Percentiles rank a stretch among this genome's conserved stretches.
Evolutionary conservation across 345 rosid genomes (phyloP).

Genomic region (Laguncularia racemosa): DNA sequence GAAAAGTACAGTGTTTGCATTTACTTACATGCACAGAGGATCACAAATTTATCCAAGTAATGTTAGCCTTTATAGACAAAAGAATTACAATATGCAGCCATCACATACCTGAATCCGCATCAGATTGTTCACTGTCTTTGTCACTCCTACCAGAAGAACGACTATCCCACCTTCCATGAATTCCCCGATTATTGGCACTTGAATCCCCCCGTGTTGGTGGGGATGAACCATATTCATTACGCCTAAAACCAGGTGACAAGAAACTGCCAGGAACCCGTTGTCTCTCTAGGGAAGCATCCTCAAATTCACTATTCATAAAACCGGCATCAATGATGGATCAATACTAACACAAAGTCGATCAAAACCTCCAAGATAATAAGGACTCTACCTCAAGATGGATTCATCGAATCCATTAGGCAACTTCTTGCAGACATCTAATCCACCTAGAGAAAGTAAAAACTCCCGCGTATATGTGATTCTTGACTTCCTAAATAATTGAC

Average conservation of each 20-base stretch:
- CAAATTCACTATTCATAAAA: constrained; percentile 39
- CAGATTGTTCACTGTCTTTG: constrained; percentile 68
- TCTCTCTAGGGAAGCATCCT: constrained; percentile 56
- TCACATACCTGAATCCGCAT: constrained; percentile 59
- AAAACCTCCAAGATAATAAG: constrained; percentile 2
- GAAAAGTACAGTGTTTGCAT: too few relatives aligned
- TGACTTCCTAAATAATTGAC: constrained; percentile 41
- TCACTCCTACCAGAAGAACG: constrained; percentile 76
- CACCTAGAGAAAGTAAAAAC: constrained; percentile 61
- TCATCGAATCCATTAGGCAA: constrained; percentile 53
- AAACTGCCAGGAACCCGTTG: constrained; percentile 48
- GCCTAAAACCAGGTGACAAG: constrained; percentile 48
- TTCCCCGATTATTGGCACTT: constrained; percentile 42
- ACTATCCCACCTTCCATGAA: constrained; percentile 81
- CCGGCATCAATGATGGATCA: constrained; percentile 1
- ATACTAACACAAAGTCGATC: background rate
- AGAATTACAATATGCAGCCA: background rate
- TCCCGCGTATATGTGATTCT: constrained; percentile 57
- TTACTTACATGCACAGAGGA: too few relatives aligned
- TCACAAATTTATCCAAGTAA: constrained; percentile 1
- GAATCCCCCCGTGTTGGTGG: constrained; percentile 80
- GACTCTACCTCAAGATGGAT: constrained; percentile 51
- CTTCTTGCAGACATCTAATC: constrained; percentile 65
- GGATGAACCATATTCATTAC: constrained; percentile 80
- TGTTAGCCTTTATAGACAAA: background rate